Base-by-base conservation (phyloP, 2,329 filamentous ascomycete species). In the Cladosporium sp. region DNA sequence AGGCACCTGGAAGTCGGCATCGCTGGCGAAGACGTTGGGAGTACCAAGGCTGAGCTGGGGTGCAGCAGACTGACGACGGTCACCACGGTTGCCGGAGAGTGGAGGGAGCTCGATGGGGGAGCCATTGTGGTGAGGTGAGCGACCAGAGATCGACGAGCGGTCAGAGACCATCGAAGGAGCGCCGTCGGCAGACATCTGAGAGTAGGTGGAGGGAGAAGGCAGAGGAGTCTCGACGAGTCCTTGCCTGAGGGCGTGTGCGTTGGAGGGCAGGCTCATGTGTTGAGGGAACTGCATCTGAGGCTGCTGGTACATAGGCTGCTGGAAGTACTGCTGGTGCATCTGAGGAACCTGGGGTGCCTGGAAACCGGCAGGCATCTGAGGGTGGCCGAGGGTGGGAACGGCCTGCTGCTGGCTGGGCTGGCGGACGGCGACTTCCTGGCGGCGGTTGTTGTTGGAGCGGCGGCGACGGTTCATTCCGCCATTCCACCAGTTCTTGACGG, bases 401-500 rank as follows among this genome's bases (percentile, higher is more conserved):
- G 48, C 43, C 32, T 50, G 48, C 40, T 50, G 48, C 22, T 60
- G 54, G n/a, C 57, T 55, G 13, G 62, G 62, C 18, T 63, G 63
- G 42, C 64, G 65, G 32, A 64, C 59, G 33, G 66, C 62, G 52
- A 63, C 60, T 52, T 68, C 65, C 37, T 62, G 58, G 22, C 66
- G 66, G 45, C 67, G 66, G 40, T 64, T 63, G 56, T 66, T 69
- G 65, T 58, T 68, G 60, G 52, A 70, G 56, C 74, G 71, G 64
- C 73, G 72, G 63, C 86, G 79, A 64, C 90, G 83, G 73, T 95
- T 95, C 79, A 91, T 87, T 67, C 86, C 88, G 46, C 91, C 90
- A 67, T 95, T 95, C 88, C 88, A 95, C 89, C 90, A 96, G 71
- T 96, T 96, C 81, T 96, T 96, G 58, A 96, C 89, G 28, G 89